Conservation (phyloP, 2,329 filamentous ascomycete genomes). For the Sphaceloma murrayae region DNA sequence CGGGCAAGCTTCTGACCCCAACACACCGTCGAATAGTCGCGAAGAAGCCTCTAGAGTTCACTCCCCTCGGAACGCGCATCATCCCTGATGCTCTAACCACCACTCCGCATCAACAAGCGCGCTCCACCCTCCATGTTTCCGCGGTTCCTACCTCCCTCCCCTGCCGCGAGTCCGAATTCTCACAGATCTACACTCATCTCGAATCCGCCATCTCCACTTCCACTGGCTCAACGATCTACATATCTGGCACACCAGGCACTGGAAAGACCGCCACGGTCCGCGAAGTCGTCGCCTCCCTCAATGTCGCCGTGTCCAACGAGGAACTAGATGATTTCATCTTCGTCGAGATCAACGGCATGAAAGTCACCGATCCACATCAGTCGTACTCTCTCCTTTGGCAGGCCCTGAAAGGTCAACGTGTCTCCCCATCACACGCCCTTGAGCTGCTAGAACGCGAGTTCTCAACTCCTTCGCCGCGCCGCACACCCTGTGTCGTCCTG, state of each 20-base stretch:
- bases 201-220: conserved; percentile 91
- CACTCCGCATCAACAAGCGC: conserved; percentile 85
- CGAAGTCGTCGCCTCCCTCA: conserved; percentile 82
- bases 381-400: conserved; percentile 95
- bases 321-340: conserved; percentile 98
- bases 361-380: conserved; percentile 95
- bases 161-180: conserved; percentile 86
- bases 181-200: conserved; percentile 83
- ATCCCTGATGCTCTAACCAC: conserved; percentile 64
- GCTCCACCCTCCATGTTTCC: conserved; percentile 83
- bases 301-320: conserved; percentile 76
- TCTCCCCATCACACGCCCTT: conserved; percentile 82
- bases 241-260: conserved; percentile 95
- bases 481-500: conserved; percentile 89
- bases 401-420: conserved; percentile 82
- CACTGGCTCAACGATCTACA: conserved; percentile 93
- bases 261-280: conserved; percentile 96
- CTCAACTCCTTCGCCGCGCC: conserved; percentile 75
- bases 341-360: conserved; percentile 99
- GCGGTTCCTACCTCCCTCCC: conserved; percentile 82
- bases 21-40: conserved; percentile 60
- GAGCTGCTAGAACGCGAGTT: conserved; percentile 90
- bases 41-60: conserved; percentile 90
- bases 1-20: conserved; percentile 48
- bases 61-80: conserved; percentile 79